phyloP scores from a whole-genome alignment of 2,329 filamentous ascomycete species.

The Pseudogymnoascus sp. region DNA sequence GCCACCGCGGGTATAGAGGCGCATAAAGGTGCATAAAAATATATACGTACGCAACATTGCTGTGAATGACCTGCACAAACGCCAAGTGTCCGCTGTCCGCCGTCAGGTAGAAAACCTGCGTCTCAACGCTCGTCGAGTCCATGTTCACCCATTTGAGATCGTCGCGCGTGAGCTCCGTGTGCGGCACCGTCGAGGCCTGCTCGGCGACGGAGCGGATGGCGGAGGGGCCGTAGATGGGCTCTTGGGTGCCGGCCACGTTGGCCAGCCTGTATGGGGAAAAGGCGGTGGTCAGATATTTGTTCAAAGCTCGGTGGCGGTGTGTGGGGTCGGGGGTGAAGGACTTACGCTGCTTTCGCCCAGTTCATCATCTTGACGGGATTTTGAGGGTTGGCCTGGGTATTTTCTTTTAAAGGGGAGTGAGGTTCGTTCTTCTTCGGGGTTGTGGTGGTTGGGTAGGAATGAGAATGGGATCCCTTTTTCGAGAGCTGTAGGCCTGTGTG shows the following conservation, averaged over 20 bases:
- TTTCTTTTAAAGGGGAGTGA: not conserved
- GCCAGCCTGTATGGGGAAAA: conserved; percentile 42
- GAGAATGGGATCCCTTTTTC: not conserved
- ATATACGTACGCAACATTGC: conserved; percentile 74
- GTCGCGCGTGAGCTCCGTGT: conserved; percentile 67
- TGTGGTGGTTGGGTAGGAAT: conserved; percentile 7
- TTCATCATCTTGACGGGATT: conserved; percentile 61
- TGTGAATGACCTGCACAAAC: conserved; percentile 91
- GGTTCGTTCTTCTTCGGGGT: conserved; percentile 10
- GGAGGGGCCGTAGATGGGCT: conserved; percentile 86
- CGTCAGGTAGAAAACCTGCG: conserved; percentile 86
- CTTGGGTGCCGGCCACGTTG: conserved; percentile 87
- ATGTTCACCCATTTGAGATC: conserved; percentile 76
- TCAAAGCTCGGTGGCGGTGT: conserved; percentile 1
- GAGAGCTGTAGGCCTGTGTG: not conserved
- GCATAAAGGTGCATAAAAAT: not conserved
- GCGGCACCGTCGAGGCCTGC: conserved; percentile 69
- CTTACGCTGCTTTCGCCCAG: conserved; percentile 89
- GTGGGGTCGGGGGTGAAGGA: conserved; percentile 18
- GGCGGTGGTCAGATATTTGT: conserved; percentile 16
- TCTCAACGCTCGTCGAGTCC: conserved; percentile 86
- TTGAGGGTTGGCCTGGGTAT: not conserved
- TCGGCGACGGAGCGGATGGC: conserved; percentile 80
- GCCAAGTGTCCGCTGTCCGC: conserved; percentile 67
- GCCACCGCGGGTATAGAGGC: conserved; percentile 13